A percentile compares a stretch with the other conserved stretches of the same genome.
Conservation (phyloP, 192 early-diverging fungal genomes). For the Coemansia sp. region DNA sequence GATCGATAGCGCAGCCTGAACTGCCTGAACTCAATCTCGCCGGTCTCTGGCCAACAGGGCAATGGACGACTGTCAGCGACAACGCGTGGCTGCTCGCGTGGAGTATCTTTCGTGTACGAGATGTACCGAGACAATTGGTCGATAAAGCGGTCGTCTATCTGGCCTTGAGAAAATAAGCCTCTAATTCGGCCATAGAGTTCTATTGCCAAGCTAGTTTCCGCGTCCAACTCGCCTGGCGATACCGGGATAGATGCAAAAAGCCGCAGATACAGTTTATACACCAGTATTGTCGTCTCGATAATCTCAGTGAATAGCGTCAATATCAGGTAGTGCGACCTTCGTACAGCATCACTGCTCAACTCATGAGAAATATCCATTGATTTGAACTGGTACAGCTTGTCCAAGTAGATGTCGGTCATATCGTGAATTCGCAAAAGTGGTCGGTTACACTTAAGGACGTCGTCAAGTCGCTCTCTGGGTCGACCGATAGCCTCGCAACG, state of each 20-base stretch:
- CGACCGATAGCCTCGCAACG: neutral
- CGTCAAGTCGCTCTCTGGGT: neutral
- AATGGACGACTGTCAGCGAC: slow-evolving; percentile 58
- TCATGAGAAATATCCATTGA: neutral
- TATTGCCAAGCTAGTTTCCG: neutral
- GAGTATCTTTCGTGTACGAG: neutral
- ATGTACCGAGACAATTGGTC: neutral
- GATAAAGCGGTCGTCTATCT: neutral
- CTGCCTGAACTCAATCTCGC: slow-evolving; percentile 61
- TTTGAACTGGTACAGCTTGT: neutral
- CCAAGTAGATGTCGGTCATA: neutral
- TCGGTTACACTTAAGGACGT: neutral
- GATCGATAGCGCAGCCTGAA: slow-evolving; percentile 19
- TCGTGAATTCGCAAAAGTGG: slow-evolving; percentile 18
- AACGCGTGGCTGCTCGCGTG: slow-evolving; percentile 64
- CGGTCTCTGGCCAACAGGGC: slow-evolving; percentile 64
- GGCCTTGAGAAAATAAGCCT: neutral
- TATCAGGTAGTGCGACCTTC: neutral
- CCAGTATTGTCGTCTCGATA: slow-evolving; percentile 1
- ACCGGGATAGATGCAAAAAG: neutral
- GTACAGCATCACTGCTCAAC: neutral
- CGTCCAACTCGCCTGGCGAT: slow-evolving; percentile 17
- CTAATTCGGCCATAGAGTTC: neutral
- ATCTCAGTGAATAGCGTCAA: neutral
- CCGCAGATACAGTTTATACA: neutral